These are phyloP conservation scores for Camellia oleifera DNA, from an alignment of 179 eudicot genomes.

Conservation along the genomic window DNA sequence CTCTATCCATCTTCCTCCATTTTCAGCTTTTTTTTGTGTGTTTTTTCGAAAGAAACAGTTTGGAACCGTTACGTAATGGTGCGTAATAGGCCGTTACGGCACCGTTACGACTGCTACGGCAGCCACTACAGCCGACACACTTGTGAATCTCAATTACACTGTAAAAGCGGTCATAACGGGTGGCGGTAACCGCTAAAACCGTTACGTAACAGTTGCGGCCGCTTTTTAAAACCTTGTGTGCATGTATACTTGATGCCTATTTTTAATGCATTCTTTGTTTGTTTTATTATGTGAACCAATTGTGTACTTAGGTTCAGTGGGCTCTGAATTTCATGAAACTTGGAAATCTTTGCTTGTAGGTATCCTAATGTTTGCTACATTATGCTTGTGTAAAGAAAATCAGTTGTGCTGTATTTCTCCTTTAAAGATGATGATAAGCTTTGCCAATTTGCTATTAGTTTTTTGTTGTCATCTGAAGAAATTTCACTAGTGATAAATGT, in stretches of 20 bases:
- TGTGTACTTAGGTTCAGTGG: neutral
- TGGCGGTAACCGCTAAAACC: too few species aligned
- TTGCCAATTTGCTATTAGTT: neutral
- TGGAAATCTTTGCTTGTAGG: neutral
- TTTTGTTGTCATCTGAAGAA: neutral
- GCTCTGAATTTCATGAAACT: neutral
- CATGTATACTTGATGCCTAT: neutral
- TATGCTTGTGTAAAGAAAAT: neutral
- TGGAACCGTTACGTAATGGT: too few species aligned
- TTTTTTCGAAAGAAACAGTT: too few species aligned
- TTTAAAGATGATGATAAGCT: neutral
- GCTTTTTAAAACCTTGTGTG: neutral
- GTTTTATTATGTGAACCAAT: neutral
- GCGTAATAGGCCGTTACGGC: too few species aligned
- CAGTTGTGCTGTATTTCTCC: neutral
- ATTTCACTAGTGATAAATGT: too few species aligned
- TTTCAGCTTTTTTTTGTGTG: too few species aligned
- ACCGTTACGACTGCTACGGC: too few species aligned
- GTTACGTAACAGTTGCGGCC: too few species aligned
- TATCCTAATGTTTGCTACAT: neutral
- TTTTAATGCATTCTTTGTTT: neutral
- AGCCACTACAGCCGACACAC: too few species aligned
- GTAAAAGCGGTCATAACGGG: too few species aligned
- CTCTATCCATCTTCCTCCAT: too few species aligned
- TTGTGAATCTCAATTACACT: too few species aligned